Conservation (phyloP, 73 alveolate species). For the Stentor roeselii region DNA sequence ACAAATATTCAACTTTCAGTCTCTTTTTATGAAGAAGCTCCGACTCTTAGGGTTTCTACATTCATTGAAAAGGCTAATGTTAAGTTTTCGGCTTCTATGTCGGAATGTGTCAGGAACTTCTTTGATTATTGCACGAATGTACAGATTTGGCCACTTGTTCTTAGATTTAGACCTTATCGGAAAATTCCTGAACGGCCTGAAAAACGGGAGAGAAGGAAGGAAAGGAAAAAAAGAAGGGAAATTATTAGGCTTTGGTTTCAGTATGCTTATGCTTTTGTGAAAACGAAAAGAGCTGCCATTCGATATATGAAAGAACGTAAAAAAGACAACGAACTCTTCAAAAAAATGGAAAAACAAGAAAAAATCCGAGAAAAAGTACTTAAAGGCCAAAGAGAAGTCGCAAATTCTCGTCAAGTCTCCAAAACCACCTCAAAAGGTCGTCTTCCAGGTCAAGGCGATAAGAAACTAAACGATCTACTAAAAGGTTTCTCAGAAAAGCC, state of each 20-base stretch:
- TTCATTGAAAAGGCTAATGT: background rate
- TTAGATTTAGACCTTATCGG: background rate
- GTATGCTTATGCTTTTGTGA: background rate
- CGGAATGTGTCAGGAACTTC: conserved; percentile 19
- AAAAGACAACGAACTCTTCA: background rate
- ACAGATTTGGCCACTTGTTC: background rate
- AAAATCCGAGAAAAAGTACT: background rate
- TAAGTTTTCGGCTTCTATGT: conserved; percentile 4
- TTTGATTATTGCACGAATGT: conserved; percentile 25
- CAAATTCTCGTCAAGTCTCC: background rate
- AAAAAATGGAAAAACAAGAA: background rate
- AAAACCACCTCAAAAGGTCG: background rate
- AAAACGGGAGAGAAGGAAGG: background rate
- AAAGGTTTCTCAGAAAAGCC: background rate
- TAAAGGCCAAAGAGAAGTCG: background rate
- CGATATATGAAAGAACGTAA: background rate
- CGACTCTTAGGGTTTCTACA: background rate
- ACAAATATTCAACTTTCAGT: background rate
- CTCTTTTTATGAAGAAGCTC: conserved; percentile 11
- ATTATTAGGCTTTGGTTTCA: conserved; percentile 14
- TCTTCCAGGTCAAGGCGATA: background rate
- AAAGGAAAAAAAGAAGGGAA: background rate
- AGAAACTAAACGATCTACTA: background rate
- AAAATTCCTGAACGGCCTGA: background rate
- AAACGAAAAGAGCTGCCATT: background rate